These are phyloP conservation scores for Stachybotrys echinatus DNA, from an alignment of 2,329 filamentous ascomycete species.

Conservation along the genomic window DNA sequence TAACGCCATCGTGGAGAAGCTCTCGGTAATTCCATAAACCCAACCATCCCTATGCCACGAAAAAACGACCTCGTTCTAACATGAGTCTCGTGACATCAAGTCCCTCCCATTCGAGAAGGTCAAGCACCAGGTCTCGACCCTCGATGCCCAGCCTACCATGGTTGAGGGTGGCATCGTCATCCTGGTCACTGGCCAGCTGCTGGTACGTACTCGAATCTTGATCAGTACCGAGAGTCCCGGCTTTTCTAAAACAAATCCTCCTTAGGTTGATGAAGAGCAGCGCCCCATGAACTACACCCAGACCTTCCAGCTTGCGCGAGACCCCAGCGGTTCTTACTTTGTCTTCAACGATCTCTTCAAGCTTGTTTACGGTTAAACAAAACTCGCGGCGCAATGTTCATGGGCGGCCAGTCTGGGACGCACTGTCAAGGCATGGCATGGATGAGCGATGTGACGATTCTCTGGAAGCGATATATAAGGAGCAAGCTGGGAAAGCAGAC, in stretches of 20 bases:
- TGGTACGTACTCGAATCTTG: constrained; percentile 52
- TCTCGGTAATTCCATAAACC: constrained; percentile 56
- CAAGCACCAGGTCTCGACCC: constrained; percentile 68
- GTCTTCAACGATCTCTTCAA: constrained; percentile 96
- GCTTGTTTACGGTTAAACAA: constrained; percentile 62
- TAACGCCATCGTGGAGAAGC: constrained; percentile 69
- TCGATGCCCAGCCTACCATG: constrained; percentile 77
- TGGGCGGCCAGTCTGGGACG: too few species aligned
- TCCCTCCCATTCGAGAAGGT: constrained; percentile 76
- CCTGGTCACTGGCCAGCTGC: constrained; percentile 78
- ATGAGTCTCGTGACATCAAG: too few species aligned
- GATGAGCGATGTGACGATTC: background rate
- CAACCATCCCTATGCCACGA: too few species aligned
- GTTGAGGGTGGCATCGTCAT: constrained; percentile 68
- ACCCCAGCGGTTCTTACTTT: constrained; percentile 65
- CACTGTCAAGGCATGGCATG: too few species aligned
- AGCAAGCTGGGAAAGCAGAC: background rate
- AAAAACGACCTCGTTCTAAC: too few species aligned
- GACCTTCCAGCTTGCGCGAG: constrained; percentile 76
- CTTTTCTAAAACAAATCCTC: constrained; percentile 3
- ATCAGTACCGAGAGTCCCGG: background rate
- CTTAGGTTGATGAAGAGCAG: constrained; percentile 77
- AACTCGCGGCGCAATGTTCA: too few species aligned
- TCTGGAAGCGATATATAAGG: background rate
- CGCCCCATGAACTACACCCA: constrained; percentile 89